Percentiles rank a stretch among this genome's conserved stretches.
These are phyloP conservation scores for Fusarium cicatricum DNA, from an alignment of 2,329 filamentous ascomycete genomes.

Conservation along the genomic window DNA sequence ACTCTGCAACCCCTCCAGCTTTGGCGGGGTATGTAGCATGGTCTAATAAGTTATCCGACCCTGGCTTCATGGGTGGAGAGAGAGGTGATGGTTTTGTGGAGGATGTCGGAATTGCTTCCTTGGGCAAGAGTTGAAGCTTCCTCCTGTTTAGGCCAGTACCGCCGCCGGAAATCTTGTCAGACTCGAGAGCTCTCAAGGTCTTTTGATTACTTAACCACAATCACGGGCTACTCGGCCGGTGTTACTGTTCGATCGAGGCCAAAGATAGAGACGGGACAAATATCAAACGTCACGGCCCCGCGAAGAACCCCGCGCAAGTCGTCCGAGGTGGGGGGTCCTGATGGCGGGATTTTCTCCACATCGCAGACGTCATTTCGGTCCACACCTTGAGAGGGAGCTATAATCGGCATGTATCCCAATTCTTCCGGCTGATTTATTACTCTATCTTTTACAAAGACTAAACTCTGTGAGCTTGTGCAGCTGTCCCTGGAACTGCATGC, in stretches of 20 bases:
- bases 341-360: background rate
- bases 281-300: background rate
- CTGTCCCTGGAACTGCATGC: too few species aligned
- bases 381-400: too few species aligned
- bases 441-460: too few species aligned
- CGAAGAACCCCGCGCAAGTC: constrained; percentile 4
- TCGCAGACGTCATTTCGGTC: constrained; percentile 1
- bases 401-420: too few species aligned
- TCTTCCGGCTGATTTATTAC: too few species aligned
- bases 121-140: background rate
- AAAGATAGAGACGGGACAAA: too few species aligned
- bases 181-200: too few species aligned
- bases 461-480: too few species aligned
- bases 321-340: background rate
- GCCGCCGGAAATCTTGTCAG: background rate
- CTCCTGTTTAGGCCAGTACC: constrained; percentile 4
- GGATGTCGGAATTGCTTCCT: constrained; percentile 22
- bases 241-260: too few species aligned
- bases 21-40: constrained; percentile 24
- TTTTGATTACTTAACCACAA: too few species aligned
- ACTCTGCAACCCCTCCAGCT: constrained; percentile 24
- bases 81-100: constrained; percentile 6
- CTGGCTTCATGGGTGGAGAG: constrained; percentile 5
- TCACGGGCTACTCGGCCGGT: too few species aligned
- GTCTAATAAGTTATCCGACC: too few species aligned